Percentiles rank a stretch among this genome's conserved stretches.
phyloP scores from a whole-genome alignment of 768 basidiomycete genomes.

The Hygrocybe coccinea region DNA sequence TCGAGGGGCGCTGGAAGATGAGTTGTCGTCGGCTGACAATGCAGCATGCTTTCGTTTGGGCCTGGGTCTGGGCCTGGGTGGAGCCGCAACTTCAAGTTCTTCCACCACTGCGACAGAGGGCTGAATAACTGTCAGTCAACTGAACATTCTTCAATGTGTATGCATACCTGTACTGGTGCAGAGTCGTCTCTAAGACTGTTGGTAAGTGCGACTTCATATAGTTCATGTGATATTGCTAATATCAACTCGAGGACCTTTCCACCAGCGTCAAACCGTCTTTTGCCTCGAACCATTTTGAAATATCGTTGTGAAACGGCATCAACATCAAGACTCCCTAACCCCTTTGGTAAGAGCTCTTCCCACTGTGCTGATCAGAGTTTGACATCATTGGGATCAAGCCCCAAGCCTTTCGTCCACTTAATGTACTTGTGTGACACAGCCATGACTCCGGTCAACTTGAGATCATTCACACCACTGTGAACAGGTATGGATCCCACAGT shows the following conservation, averaged over 20 bases:
- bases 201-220: neutral
- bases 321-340: neutral
- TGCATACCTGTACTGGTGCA: neutral
- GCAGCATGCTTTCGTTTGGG: too few species aligned
- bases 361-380: neutral
- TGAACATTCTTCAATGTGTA: neutral
- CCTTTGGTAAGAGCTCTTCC: neutral
- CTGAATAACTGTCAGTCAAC: too few species aligned
- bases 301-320: conserved; percentile 1
- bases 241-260: neutral
- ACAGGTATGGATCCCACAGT: conserved; percentile 14
- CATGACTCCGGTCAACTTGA: conserved; percentile 15
- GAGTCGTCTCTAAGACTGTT: neutral
- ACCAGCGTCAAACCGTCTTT: neutral
- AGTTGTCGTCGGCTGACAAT: too few species aligned
- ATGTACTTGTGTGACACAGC: conserved; percentile 8
- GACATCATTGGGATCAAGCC: neutral
- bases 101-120: too few species aligned
- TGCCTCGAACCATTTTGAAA: neutral
- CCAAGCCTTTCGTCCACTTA: neutral
- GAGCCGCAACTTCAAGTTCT: too few species aligned
- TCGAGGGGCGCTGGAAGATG: too few species aligned
- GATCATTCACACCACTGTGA: conserved; percentile 19
- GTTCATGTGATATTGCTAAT: neutral
- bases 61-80: too few species aligned